Percentiles rank a stretch among this genome's conserved stretches.
These are phyloP conservation scores for Penicillium concentricum DNA, from an alignment of 2,329 filamentous ascomycete species.

Conservation along the genomic window DNA sequence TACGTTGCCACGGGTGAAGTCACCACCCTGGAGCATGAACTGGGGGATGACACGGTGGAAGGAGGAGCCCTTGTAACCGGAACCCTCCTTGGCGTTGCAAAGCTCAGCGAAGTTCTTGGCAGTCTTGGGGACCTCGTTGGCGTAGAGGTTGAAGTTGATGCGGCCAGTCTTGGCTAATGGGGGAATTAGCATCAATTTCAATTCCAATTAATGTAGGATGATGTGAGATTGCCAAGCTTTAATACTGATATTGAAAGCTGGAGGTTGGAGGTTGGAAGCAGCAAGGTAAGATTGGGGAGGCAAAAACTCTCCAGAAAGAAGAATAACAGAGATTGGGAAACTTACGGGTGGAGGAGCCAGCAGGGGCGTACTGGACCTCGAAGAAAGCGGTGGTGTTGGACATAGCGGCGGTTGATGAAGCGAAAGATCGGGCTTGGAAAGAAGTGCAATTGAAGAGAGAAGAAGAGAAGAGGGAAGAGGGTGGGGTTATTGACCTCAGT, in stretches of 20 bases:
- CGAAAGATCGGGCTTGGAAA: slow-evolving; percentile 34
- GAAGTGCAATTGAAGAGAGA: slow-evolving; percentile 43
- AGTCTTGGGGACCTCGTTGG: slow-evolving; percentile 85
- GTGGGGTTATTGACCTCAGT: slow-evolving; percentile 46
- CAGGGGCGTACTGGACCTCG: slow-evolving; percentile 63
- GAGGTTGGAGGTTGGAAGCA: background rate
- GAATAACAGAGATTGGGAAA: slow-evolving; percentile 16
- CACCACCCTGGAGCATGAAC: slow-evolving; percentile 96
- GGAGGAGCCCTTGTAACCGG: slow-evolving; percentile 76
- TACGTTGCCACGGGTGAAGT: slow-evolving; percentile 91
- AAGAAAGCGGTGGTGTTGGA: slow-evolving; percentile 68
- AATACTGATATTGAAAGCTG: background rate
- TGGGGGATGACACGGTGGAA: slow-evolving; percentile 93
- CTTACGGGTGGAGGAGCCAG: slow-evolving; percentile 31
- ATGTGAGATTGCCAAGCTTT: slow-evolving; percentile 6
- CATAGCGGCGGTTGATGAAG: slow-evolving; percentile 69
- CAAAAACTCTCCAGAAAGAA: slow-evolving; percentile 11
- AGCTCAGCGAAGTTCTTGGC: slow-evolving; percentile 80
- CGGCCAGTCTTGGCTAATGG: slow-evolving; percentile 67
- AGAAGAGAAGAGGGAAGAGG: slow-evolving; percentile 42
- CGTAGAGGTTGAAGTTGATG: slow-evolving; percentile 87
- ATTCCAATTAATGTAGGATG: slow-evolving; percentile 23
- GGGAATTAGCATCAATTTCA: slow-evolving; percentile 13
- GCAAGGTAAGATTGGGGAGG: slow-evolving; percentile 5
- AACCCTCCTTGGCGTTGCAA: slow-evolving; percentile 76